Conservation (phyloP, 192 early-diverging fungal species). For the Physocladia obscura region DNA sequence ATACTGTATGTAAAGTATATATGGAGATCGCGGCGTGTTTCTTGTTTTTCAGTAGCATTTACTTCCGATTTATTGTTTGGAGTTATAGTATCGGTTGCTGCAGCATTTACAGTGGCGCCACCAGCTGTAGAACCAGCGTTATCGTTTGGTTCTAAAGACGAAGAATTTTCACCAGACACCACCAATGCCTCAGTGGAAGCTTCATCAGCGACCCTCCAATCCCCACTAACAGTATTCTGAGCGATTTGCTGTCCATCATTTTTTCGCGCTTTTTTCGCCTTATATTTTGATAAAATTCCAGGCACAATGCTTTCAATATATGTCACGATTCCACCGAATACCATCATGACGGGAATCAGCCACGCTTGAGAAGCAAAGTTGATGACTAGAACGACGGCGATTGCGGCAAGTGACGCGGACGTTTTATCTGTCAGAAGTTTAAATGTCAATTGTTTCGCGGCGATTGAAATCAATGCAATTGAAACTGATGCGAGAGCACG, state of each 20-base stretch:
- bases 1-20: constrained; percentile 25
- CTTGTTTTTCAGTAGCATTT: background rate
- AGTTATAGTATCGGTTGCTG: background rate
- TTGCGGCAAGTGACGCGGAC: background rate
- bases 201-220: background rate
- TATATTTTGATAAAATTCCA: background rate
- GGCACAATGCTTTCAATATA: constrained; percentile 12
- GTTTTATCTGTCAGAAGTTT: constrained; percentile 30
- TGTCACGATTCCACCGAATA: constrained; percentile 43
- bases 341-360: constrained; percentile 60
- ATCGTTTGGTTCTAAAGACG: background rate
- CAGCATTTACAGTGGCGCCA: background rate
- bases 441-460: constrained; percentile 37
- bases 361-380: constrained; percentile 37
- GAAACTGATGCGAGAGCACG: constrained; percentile 56
- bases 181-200: background rate
- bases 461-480: constrained; percentile 63
- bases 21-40: too few relatives aligned
- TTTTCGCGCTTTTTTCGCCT: background rate
- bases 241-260: too few relatives aligned
- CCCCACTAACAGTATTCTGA: background rate
- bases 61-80: too few relatives aligned
- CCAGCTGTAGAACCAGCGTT: background rate
- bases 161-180: background rate
- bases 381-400: constrained; percentile 29